Evolutionary conservation across 352 stramenopile genomes (phyloP).

Genomic region (Globisporangium splendens): DNA sequence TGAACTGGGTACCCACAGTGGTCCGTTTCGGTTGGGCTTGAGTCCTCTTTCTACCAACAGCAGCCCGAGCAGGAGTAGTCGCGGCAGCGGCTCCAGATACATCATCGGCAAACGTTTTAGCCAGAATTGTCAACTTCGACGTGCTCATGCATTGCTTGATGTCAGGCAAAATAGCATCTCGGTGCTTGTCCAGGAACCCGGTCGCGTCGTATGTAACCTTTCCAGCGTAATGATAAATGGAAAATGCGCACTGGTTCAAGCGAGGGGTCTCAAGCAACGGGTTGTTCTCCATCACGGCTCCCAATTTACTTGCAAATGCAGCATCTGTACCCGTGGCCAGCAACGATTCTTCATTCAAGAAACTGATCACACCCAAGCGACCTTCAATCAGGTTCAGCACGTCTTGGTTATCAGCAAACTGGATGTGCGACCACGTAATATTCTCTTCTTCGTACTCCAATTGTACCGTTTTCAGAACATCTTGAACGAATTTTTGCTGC

Average conservation of each 20-base stretch:
- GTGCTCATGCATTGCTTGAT: slow-evolving; percentile 86
- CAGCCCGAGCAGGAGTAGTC: slow-evolving; percentile 6
- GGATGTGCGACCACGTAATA: slow-evolving; percentile 89
- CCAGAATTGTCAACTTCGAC: slow-evolving; percentile 56
- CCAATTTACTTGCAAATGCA: slow-evolving; percentile 87
- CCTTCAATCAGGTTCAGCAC: slow-evolving; percentile 90
- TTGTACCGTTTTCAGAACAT: too few relatives aligned
- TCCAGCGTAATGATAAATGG: slow-evolving; percentile 82
- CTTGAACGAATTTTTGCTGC: too few relatives aligned
- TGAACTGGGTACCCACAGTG: slow-evolving; percentile 84
- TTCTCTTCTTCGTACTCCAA: slow-evolving; percentile 70
- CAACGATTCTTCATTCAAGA: slow-evolving; percentile 89
- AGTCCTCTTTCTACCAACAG: slow-evolving; percentile 32
- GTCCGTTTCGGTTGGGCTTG: slow-evolving; percentile 61
- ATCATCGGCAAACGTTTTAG: slow-evolving; percentile 67
- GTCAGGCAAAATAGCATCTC: slow-evolving; percentile 77
- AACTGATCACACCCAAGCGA: slow-evolving; percentile 82
- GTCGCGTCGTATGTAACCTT: slow-evolving; percentile 84
- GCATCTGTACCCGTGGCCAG: slow-evolving; percentile 79
- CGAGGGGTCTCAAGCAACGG: slow-evolving; percentile 78
- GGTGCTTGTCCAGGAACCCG: slow-evolving; percentile 84
- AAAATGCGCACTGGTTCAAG: slow-evolving; percentile 80
- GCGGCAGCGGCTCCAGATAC: slow-evolving; percentile 3
- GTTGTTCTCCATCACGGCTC: slow-evolving; percentile 87
- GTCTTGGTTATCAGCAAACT: slow-evolving; percentile 89